Evolutionary conservation across 768 basidiomycete genomes (phyloP).

Genomic region (Amanita jacksonii): DNA sequence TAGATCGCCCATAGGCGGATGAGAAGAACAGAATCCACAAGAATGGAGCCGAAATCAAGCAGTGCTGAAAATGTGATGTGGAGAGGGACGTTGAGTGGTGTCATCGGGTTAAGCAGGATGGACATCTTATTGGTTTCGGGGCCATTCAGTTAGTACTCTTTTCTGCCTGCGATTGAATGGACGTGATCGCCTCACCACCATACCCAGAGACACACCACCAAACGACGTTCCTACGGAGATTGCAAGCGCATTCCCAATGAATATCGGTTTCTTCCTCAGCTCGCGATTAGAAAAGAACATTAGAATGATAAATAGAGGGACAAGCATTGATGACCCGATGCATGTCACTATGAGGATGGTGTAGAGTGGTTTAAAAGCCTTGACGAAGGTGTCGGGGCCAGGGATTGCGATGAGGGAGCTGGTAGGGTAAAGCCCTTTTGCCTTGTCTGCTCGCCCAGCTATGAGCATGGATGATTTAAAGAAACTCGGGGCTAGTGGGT

Average conservation of each 20-base stretch:
- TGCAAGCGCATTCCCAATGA: conserved; percentile 2
- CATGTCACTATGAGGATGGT: not conserved
- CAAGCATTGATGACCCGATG: conserved; percentile 1
- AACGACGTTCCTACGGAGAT: not conserved
- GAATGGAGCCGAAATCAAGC: conserved; percentile 9
- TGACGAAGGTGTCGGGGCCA: no score
- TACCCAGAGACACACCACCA: no score
- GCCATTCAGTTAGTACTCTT: no score
- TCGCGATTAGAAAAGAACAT: conserved; percentile 1
- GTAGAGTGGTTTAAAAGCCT: no score
- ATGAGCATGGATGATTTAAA: no score
- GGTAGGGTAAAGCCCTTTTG: no score
- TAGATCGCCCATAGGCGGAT: conserved; percentile 15
- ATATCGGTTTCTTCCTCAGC: conserved; percentile 1
- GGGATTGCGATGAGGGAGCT: no score
- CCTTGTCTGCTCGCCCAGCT: no score
- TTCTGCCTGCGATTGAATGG: no score
- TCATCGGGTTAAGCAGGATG: not conserved
- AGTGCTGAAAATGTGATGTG: conserved; percentile 8
- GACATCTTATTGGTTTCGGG: no score
- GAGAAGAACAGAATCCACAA: conserved; percentile 18
- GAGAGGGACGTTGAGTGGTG: not conserved
- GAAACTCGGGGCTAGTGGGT: no score
- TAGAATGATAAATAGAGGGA: not conserved
- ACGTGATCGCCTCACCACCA: no score